A percentile compares a stretch with the other conserved stretches of the same genome.
phyloP scores from a whole-genome alignment of 805 yeast genomes.

The Candida verbasci region DNA sequence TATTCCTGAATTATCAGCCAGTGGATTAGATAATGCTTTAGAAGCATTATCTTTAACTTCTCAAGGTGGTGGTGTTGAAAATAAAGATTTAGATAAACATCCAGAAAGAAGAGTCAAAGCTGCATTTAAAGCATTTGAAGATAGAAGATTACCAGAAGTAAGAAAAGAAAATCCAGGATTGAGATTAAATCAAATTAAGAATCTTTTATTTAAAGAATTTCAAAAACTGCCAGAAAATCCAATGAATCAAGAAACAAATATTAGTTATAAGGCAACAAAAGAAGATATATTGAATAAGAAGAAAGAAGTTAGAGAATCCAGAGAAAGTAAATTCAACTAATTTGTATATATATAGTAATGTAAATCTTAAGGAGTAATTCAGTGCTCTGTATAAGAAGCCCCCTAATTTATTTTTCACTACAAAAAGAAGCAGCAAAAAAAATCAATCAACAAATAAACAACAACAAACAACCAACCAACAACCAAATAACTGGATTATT shows the following conservation, averaged over 20 bases:
- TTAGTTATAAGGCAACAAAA: constrained; percentile 56
- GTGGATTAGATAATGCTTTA: constrained; percentile 73
- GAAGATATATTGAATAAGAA: constrained; percentile 46
- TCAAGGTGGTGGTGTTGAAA: constrained; percentile 50
- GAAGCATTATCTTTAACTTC: constrained; percentile 70
- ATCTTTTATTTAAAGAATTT: constrained; percentile 72
- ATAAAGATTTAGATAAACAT: constrained; percentile 72
- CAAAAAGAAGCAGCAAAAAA: background rate
- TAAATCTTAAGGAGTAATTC: too few relatives aligned
- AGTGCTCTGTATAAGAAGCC: too few relatives aligned
- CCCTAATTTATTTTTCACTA: background rate
- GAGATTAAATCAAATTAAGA: constrained; percentile 73
- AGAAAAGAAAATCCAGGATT: constrained; percentile 77
- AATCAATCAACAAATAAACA: background rate
- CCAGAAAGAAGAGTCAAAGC: constrained; percentile 88
- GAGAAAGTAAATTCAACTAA: constrained; percentile 40
- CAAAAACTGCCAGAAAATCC: constrained; percentile 79
- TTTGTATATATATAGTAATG: background rate
- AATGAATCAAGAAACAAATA: constrained; percentile 69
- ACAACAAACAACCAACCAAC: background rate
- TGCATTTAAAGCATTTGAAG: constrained; percentile 69
- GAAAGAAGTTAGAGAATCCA: constrained; percentile 43
- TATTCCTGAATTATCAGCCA: constrained; percentile 53
- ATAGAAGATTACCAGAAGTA: constrained; percentile 63
- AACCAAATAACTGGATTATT: background rate